These are phyloP conservation scores for Gnomoniopsis sp. DNA, from an alignment of 2,329 filamentous ascomycete species.

Conservation along the genomic window DNA sequence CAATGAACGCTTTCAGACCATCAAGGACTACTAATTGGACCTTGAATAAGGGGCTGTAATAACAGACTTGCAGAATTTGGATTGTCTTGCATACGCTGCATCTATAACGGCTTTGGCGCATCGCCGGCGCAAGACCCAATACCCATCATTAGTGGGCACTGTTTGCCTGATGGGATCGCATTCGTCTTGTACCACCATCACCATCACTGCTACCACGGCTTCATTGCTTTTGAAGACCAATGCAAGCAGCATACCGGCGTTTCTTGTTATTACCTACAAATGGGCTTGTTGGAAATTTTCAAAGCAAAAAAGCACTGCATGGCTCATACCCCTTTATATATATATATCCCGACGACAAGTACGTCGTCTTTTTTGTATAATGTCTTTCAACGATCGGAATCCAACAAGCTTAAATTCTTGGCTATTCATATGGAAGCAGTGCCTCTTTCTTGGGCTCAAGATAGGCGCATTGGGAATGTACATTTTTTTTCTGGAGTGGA, in stretches of 20 bases:
- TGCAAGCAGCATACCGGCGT: slow-evolving; percentile 12
- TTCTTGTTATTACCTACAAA: slow-evolving; percentile 3
- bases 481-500: background rate
- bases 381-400: background rate
- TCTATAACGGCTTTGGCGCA: slow-evolving; percentile 14
- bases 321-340: slow-evolving; percentile 1
- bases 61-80: background rate
- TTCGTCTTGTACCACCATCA: slow-evolving; percentile 3
- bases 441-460: slow-evolving; percentile 2
- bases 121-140: slow-evolving; percentile 1
- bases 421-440: slow-evolving; percentile 1
- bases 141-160: background rate
- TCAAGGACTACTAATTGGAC: slow-evolving; percentile 19
- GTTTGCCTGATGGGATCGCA: background rate
- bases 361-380: slow-evolving; percentile 8
- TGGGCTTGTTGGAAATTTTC: slow-evolving; percentile 11
- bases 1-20: slow-evolving; percentile 35
- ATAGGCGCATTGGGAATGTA: slow-evolving; percentile 4
- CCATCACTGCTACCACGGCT: background rate
- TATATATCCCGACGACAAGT: slow-evolving; percentile 8
- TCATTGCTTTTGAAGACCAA: background rate
- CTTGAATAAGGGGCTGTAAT: background rate
- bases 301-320: slow-evolving; percentile 3
- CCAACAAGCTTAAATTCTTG: background rate
- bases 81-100: slow-evolving; percentile 13